Evolutionary conservation across 2,329 filamentous ascomycete genomes (phyloP).

Genomic region (Tympanopsis confertula): DNA sequence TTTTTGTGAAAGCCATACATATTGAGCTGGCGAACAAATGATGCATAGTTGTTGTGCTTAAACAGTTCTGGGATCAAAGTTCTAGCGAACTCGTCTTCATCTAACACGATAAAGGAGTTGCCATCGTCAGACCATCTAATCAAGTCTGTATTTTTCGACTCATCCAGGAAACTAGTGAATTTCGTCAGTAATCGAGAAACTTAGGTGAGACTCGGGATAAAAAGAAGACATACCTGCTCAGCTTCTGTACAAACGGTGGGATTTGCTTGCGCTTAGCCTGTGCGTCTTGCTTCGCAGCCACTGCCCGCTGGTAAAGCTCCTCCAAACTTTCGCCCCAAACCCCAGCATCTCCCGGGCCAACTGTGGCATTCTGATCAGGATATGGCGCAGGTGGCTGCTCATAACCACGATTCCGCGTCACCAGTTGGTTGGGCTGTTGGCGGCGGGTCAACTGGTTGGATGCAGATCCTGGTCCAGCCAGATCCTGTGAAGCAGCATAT

Average conservation of each 20-base stretch:
- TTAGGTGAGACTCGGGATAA: conserved; percentile 3
- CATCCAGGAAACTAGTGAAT: conserved; percentile 69
- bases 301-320: conserved; percentile 66
- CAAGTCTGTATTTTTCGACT: conserved; percentile 82
- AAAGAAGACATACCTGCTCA: conserved; percentile 66
- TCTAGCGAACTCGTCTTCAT: conserved; percentile 80
- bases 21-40: conserved; percentile 62
- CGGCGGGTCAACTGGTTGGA: conserved; percentile 27
- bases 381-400: conserved; percentile 12
- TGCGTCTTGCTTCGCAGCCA: conserved; percentile 74
- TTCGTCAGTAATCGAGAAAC: conserved; percentile 7
- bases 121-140: conserved; percentile 97
- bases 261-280: conserved; percentile 89
- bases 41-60: conserved; percentile 72
- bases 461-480: conserved; percentile 27
- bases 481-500: conserved; percentile 12
- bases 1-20: conserved; percentile 59
- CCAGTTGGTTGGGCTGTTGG: conserved; percentile 21
- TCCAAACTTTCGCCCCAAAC: conserved; percentile 63
- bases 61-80: conserved; percentile 65
- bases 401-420: conserved; percentile 21
- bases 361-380: conserved; percentile 27
- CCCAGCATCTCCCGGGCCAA: conserved; percentile 21
- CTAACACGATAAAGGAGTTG: conserved; percentile 89
- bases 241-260: conserved; percentile 91